A percentile compares a stretch with the other conserved stretches of the same genome.
These are phyloP conservation scores for Aspergillus carbonarius DNA, from an alignment of 2,329 filamentous ascomycete species.

Conservation along the genomic window DNA sequence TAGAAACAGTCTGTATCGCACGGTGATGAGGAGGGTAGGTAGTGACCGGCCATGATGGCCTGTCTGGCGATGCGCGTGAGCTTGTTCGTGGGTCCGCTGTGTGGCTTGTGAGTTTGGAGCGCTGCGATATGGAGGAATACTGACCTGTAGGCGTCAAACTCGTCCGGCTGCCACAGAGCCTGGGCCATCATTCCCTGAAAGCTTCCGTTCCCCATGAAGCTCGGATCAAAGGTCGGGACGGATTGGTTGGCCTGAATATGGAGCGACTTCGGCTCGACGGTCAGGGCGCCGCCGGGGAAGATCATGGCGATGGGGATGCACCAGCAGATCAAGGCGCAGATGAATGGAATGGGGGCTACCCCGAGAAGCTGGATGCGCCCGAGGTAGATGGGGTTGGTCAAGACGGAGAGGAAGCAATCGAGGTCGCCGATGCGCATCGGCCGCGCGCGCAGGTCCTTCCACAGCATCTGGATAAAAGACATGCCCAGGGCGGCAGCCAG, in stretches of 20 bases:
- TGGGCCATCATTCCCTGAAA: not conserved
- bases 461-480: conserved; percentile 4
- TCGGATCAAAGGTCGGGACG: not conserved
- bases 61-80: not conserved
- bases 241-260: not conserved
- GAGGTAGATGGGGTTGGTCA: not conserved
- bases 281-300: not conserved
- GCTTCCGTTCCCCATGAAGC: not conserved
- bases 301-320: conserved; percentile 3
- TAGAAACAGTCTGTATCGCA: not conserved
- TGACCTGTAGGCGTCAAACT: not conserved
- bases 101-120: not conserved
- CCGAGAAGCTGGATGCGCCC: not conserved
- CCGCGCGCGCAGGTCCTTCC: not conserved
- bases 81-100: not conserved
- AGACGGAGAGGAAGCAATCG: not conserved
- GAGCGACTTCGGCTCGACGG: not conserved
- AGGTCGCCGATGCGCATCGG: conserved; percentile 2
- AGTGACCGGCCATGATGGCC: not conserved
- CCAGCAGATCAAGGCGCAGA: not conserved
- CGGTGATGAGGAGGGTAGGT: not conserved
- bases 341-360: not conserved
- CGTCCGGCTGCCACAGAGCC: conserved; percentile 1
- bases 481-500: not conserved
- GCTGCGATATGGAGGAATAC: not conserved